Percentiles rank a stretch among this genome's conserved stretches.
Conservation (phyloP, 768 basidiomycete species). For the Boletus huronensis region DNA sequence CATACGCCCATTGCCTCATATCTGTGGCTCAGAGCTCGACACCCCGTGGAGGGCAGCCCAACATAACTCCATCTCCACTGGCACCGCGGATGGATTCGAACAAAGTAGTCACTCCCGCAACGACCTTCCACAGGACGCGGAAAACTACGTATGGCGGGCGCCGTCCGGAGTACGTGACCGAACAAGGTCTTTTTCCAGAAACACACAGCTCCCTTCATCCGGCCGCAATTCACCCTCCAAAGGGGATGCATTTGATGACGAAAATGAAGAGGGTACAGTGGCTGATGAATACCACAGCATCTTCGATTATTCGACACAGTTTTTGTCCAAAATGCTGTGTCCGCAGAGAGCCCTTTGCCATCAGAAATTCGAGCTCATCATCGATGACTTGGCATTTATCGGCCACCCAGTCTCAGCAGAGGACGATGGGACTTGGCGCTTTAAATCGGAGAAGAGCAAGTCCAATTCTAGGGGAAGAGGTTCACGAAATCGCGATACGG, state of each 20-base stretch:
- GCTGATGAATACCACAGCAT: constrained; percentile 59
- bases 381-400: constrained; percentile 89
- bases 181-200: constrained; percentile 49
- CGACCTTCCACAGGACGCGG: constrained; percentile 26
- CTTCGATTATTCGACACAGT: constrained; percentile 79
- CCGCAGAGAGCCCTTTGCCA: constrained; percentile 82
- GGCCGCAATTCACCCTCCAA: constrained; percentile 51
- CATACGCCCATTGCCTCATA: constrained; percentile 62
- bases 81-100: constrained; percentile 19
- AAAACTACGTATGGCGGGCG: constrained; percentile 63
- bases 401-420: constrained; percentile 92
- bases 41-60: constrained; percentile 73
- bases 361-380: constrained; percentile 88
- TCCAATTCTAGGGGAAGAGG: constrained; percentile 53
- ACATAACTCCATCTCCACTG: constrained; percentile 36
- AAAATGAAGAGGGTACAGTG: constrained; percentile 30
- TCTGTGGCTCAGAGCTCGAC: constrained; percentile 48
- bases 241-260: constrained; percentile 39
- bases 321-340: constrained; percentile 77
- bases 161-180: constrained; percentile 48
- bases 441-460: constrained; percentile 60
- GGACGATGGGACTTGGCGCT: constrained; percentile 68
- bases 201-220: constrained; percentile 42
- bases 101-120: neutral
- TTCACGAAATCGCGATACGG: constrained; percentile 41